A percentile compares a stretch with the other conserved stretches of the same genome.
phyloP scores from a whole-genome alignment of 2,329 filamentous ascomycete genomes.

The Septoria petroselini region DNA sequence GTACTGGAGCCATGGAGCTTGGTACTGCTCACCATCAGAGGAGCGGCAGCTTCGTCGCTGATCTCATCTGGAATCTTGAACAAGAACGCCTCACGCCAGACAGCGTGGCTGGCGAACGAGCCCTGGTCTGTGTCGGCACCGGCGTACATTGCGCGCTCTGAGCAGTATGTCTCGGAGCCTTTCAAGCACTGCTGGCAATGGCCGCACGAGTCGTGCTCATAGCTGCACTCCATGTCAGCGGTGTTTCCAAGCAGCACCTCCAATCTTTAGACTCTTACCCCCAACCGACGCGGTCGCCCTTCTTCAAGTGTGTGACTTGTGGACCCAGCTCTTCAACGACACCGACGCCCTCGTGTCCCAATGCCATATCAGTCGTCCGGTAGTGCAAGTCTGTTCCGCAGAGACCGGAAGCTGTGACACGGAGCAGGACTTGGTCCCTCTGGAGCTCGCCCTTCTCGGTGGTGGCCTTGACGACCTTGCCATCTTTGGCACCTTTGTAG shows the following conservation, averaged over 20 bases:
- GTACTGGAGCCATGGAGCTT: neutral
- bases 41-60: constrained; percentile 48
- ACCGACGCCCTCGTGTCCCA: constrained; percentile 57
- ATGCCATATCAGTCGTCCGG: constrained; percentile 41
- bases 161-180: constrained; percentile 47
- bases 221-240: constrained; percentile 32
- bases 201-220: constrained; percentile 46
- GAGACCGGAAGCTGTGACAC: constrained; percentile 63
- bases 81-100: constrained; percentile 51
- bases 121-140: constrained; percentile 48
- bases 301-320: constrained; percentile 47
- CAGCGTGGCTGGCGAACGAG: constrained; percentile 45
- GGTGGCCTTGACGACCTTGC: constrained; percentile 52
- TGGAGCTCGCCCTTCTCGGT: constrained; percentile 48
- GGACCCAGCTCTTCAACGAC: constrained; percentile 50
- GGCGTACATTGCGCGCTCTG: constrained; percentile 45
- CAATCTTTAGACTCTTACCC: constrained; percentile 28
- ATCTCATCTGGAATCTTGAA: constrained; percentile 48
- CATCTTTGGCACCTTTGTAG: constrained; percentile 60
- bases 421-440: constrained; percentile 58
- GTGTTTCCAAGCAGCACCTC: too few species aligned
- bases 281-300: constrained; percentile 53
- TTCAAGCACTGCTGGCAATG: constrained; percentile 47
- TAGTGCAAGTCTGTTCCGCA: constrained; percentile 57
- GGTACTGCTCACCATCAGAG: constrained; percentile 42